Evolutionary conservation across 345 rosid genomes (phyloP).

Genomic region (rapeseed (Brassica napus)): Da-Ae NC_063446.1:16708001-16708500

Average conservation of each 20-base stretch:
- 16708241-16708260: slow-evolving; percentile 5
- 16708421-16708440: slow-evolving; percentile 84
- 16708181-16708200: slow-evolving; percentile 82
- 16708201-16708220: slow-evolving; percentile 47
- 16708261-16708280: slow-evolving; percentile 3
- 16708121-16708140: slow-evolving; percentile 98
- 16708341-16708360: slow-evolving; percentile 89
- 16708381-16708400: slow-evolving; percentile 97
- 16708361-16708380: slow-evolving; percentile 98
- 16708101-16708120: slow-evolving; percentile 92
- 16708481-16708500: slow-evolving; percentile 34
- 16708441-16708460: slow-evolving; percentile 79
- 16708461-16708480: slow-evolving; percentile 68
- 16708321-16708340: slow-evolving; percentile 86
- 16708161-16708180: slow-evolving; percentile 98
- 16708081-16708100: slow-evolving; percentile 86
- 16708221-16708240: slow-evolving; percentile 16
- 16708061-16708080: slow-evolving; percentile 89
- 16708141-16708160: slow-evolving; percentile 79
- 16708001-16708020: background rate
- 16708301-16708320: slow-evolving; percentile 79
- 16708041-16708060: slow-evolving; percentile 31
- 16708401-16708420: slow-evolving; percentile 65
- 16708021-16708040: background rate
- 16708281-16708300: slow-evolving; percentile 26